Percentiles rank a stretch among this genome's conserved stretches.
Conservation (phyloP, 140 eudicot genomes). For the Stevia rebaudiana region DNA sequence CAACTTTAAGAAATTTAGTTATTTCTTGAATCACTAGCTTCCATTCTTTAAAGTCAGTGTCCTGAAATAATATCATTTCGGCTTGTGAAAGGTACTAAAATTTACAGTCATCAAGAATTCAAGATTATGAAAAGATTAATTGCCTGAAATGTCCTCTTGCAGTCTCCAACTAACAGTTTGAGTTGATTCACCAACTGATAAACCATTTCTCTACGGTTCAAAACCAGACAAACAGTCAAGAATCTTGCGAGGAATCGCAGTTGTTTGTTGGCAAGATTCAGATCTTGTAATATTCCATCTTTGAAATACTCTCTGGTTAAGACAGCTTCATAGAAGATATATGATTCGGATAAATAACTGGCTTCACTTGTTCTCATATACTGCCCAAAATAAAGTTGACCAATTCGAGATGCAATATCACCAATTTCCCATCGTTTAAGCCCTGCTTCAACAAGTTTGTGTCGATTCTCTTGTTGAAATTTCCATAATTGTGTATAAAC, state of each 20-base stretch:
- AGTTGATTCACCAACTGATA: conserved; percentile 78
- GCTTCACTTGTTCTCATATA: conserved; percentile 94
- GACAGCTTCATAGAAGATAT: conserved; percentile 85
- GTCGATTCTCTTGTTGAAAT: conserved; percentile 92
- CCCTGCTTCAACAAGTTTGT: conserved; percentile 89
- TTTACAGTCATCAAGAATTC: background rate
- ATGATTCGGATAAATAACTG: conserved; percentile 79
- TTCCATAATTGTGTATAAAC: conserved; percentile 90
- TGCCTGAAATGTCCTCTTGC: conserved; percentile 84
- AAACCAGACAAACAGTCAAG: conserved; percentile 69
- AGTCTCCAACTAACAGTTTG: conserved; percentile 71
- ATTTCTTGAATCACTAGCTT: conserved; percentile 95
- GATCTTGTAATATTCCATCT: conserved; percentile 75
- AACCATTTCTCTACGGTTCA: conserved; percentile 81
- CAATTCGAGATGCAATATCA: conserved; percentile 93
- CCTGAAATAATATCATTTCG: conserved; percentile 52
- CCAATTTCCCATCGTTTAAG: conserved; percentile 98
- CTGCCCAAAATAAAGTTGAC: conserved; percentile 92
- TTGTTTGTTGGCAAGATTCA: conserved; percentile 78
- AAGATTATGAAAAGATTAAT: background rate
- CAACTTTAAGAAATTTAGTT: conserved; percentile 76
- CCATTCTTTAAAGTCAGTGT: conserved; percentile 91
- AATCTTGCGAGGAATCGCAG: conserved; percentile 80
- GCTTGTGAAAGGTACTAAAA: conserved; percentile 17
- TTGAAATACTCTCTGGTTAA: conserved; percentile 86